Conservation (phyloP, 2,329 filamentous ascomycete genomes). For the Epichloe baconii region DNA sequence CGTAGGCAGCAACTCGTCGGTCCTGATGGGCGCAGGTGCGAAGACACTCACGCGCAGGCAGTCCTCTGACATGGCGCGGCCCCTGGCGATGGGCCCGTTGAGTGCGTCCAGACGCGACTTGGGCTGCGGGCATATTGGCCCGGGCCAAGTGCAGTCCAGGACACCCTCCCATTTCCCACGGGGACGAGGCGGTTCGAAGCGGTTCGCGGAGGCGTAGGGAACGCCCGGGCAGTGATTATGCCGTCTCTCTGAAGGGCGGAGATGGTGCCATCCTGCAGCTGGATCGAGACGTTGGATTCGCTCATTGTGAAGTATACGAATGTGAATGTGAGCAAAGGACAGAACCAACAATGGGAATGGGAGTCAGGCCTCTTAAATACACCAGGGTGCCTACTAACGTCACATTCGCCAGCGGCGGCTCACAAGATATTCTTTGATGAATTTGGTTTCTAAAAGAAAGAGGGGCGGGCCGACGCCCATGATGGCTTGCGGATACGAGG, state of each 20-base stretch:
- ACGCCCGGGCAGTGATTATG: slow-evolving; percentile 6
- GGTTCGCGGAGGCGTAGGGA: slow-evolving; percentile 6
- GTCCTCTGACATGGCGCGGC: slow-evolving; percentile 5
- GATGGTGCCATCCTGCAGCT: slow-evolving; percentile 7
- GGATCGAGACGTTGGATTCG: not conserved
- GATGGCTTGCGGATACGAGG: no score
- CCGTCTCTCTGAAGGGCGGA: not conserved
- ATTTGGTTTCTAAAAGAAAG: no score
- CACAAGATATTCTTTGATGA: no score
- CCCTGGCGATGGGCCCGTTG: no score
- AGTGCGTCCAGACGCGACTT: not conserved
- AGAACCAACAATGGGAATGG: no score
- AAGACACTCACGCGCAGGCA: slow-evolving; percentile 8
- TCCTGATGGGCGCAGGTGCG: not conserved
- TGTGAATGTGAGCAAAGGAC: no score
- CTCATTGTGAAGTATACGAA: not conserved
- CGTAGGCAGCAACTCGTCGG: slow-evolving; percentile 8
- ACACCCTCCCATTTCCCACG: slow-evolving; percentile 1
- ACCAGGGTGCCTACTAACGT: no score
- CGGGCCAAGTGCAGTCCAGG: slow-evolving; percentile 7
- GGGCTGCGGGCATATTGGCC: slow-evolving; percentile 9
- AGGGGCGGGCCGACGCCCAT: no score
- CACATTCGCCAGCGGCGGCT: no score
- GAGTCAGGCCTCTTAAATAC: no score
- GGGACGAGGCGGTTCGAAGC: slow-evolving; percentile 7